phyloP scores from a whole-genome alignment of 305 asterid species.

The Fraxinus dipetala region DNA sequence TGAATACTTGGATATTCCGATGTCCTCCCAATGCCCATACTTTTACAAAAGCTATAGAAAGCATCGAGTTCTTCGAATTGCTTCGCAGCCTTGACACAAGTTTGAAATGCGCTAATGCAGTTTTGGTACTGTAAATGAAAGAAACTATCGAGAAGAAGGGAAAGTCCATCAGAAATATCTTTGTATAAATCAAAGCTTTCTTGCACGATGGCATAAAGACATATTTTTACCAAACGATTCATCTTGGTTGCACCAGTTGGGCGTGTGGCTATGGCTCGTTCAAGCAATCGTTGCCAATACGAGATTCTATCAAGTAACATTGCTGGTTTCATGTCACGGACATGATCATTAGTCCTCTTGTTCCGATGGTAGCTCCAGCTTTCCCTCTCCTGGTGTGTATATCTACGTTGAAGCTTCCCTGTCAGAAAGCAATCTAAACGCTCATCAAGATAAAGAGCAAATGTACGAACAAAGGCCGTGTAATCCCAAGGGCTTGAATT shows the following conservation, averaged over 20 bases:
- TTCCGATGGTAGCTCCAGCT: slow-evolving; percentile 27
- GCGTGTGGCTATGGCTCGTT: slow-evolving; percentile 71
- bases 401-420: slow-evolving; percentile 69
- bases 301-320: slow-evolving; percentile 69
- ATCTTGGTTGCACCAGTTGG: slow-evolving; percentile 73
- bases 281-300: slow-evolving; percentile 72
- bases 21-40: slow-evolving; percentile 57
- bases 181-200: slow-evolving; percentile 77
- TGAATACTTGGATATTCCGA: slow-evolving; percentile 77
- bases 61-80: slow-evolving; percentile 70
- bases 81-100: slow-evolving; percentile 63
- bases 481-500: slow-evolving; percentile 79
- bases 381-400: slow-evolving; percentile 31
- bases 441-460: slow-evolving; percentile 80
- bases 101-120: slow-evolving; percentile 61
- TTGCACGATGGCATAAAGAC: slow-evolving; percentile 62
- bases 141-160: slow-evolving; percentile 66
- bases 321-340: slow-evolving; percentile 69
- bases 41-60: slow-evolving; percentile 58
- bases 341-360: slow-evolving; percentile 48
- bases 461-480: slow-evolving; percentile 68
- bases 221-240: slow-evolving; percentile 49
- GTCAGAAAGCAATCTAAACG: slow-evolving; percentile 78
- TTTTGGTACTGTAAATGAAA: slow-evolving; percentile 65
- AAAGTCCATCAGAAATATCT: slow-evolving; percentile 73